phyloP scores from a whole-genome alignment of 2,329 filamentous ascomycete genomes.

The Xylariales sp. region DNA sequence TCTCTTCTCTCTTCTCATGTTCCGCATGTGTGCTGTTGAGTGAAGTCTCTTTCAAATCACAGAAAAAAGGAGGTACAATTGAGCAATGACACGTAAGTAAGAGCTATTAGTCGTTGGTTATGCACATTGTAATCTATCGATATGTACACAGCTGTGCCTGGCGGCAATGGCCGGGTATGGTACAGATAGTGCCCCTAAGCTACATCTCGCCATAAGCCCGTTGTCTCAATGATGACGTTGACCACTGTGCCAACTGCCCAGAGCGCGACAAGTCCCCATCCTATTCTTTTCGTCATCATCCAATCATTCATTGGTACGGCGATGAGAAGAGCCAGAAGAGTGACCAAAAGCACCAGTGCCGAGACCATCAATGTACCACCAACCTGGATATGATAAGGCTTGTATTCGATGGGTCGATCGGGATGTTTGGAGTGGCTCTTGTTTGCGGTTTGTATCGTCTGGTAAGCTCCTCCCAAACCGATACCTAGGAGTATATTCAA shows the following conservation, averaged over 20 bases:
- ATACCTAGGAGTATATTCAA: constrained; percentile 94
- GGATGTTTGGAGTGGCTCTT: constrained; percentile 65
- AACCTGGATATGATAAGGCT: constrained; percentile 78
- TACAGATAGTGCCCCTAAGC: too few species aligned
- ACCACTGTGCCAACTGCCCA: constrained; percentile 77
- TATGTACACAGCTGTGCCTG: too few species aligned
- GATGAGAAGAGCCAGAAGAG: constrained; percentile 72
- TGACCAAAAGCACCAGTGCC: constrained; percentile 76
- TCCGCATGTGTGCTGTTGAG: too few species aligned
- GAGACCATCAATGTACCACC: constrained; percentile 82
- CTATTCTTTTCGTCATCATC: constrained; percentile 79
- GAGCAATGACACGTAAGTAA: too few species aligned
- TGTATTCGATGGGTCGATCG: constrained; percentile 58
- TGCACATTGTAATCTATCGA: too few species aligned
- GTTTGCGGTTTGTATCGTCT: constrained; percentile 70
- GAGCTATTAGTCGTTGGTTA: too few species aligned
- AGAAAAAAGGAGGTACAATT: too few species aligned
- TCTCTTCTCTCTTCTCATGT: too few species aligned
- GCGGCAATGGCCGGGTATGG: too few species aligned
- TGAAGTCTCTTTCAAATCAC: too few species aligned
- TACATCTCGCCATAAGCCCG: constrained; percentile 44
- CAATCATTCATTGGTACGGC: constrained; percentile 82
- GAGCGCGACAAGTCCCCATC: constrained; percentile 71
- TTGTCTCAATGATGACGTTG: constrained; percentile 78
- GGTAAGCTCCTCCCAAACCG: constrained; percentile 84